Evolutionary conservation across 2,329 filamentous ascomycete genomes (phyloP).

Genomic region (Capronia epimyces): DNA sequence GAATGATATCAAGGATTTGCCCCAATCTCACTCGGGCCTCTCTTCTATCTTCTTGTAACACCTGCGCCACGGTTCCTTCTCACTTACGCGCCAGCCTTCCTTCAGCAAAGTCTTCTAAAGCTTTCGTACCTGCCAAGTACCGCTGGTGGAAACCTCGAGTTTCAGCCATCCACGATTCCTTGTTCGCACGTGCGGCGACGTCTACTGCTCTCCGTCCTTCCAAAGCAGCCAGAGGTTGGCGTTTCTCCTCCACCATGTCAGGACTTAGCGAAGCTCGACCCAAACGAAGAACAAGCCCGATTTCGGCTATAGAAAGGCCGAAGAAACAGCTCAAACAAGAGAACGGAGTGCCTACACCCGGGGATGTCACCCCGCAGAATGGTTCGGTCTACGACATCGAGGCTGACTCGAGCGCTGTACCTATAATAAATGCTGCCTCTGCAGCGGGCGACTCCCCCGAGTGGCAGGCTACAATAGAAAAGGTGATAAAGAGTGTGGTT

Average conservation of each 20-base stretch:
- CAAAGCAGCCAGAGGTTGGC: background rate
- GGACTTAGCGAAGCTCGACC: conserved; percentile 45
- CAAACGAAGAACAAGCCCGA: conserved; percentile 54
- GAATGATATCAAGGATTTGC: conserved; percentile 19
- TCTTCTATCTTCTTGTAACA: conserved; percentile 13
- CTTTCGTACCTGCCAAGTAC: conserved; percentile 1
- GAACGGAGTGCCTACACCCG: conserved; percentile 36
- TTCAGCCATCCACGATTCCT: background rate
- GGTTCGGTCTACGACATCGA: conserved; percentile 42
- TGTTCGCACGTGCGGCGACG: background rate
- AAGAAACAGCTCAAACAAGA: conserved; percentile 53
- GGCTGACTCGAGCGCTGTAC: conserved; percentile 44
- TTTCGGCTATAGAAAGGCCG: conserved; percentile 47
- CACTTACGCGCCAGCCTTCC: background rate
- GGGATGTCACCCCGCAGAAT: conserved; percentile 41
- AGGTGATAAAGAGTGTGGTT: conserved; percentile 89
- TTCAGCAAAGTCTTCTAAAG: background rate
- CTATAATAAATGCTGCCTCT: conserved; percentile 43
- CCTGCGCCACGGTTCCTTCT: conserved; percentile 4
- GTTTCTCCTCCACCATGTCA: conserved; percentile 39
- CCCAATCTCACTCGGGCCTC: conserved; percentile 17
- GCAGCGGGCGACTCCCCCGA: conserved; percentile 63
- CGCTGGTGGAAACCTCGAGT: background rate
- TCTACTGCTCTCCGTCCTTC: background rate
- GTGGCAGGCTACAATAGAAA: conserved; percentile 94